A percentile compares a stretch with the other conserved stretches of the same genome.
Evolutionary conservation across 2,329 filamentous ascomycete genomes (phyloP).

Genomic region (Nigrospora oryzae): DNA sequence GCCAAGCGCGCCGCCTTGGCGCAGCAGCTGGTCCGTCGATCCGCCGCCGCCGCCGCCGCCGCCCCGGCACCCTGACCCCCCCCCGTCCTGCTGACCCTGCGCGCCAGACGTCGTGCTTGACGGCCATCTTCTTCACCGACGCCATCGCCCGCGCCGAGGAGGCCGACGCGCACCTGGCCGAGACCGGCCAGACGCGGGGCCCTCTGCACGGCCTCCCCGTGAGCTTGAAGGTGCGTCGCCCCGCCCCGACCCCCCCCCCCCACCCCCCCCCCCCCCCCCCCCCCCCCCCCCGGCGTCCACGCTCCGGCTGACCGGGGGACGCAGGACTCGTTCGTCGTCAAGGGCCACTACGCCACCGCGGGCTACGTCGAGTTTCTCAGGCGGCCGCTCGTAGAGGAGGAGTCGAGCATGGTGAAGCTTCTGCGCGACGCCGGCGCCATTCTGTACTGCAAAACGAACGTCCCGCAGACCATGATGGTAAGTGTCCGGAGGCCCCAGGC

Average conservation of each 20-base stretch:
- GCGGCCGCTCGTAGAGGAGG: constrained; percentile 3
- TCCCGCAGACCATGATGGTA: constrained; percentile 43
- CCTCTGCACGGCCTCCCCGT: constrained; percentile 56
- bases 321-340: constrained; percentile 53
- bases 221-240: constrained; percentile 15
- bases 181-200: constrained; percentile 35
- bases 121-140: constrained; percentile 40
- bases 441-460: constrained; percentile 43
- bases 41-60: too few relatives aligned
- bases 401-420: constrained; percentile 28
- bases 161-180: constrained; percentile 33
- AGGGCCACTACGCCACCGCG: constrained; percentile 40
- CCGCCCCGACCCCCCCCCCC: too few relatives aligned
- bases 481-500: neutral
- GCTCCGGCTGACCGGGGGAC: constrained; percentile 24
- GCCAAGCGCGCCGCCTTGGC: constrained; percentile 18
- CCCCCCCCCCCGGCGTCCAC: neutral
- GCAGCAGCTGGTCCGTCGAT: constrained; percentile 12
- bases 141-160: constrained; percentile 33
- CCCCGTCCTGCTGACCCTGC: neutral
- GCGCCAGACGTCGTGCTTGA: constrained; percentile 19
- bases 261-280: neutral
- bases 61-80: too few relatives aligned
- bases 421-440: constrained; percentile 37
- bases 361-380: constrained; percentile 35